Percentiles rank a stretch among this genome's conserved stretches.
phyloP scores from a whole-genome alignment of 768 basidiomycete species.

The Holtermanniella nyarrowii region DNA sequence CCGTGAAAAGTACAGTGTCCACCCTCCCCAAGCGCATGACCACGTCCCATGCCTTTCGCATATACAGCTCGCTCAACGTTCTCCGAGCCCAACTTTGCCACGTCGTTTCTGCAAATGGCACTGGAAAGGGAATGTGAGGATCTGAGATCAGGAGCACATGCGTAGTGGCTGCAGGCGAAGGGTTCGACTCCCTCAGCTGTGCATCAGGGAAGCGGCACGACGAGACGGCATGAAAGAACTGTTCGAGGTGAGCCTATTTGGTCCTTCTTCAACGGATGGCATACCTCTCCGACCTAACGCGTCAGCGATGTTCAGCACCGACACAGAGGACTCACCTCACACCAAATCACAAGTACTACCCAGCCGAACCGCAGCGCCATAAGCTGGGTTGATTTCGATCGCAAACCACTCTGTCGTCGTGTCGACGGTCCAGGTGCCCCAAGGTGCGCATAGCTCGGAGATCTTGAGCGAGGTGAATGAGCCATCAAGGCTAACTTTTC shows the following conservation, averaged over 20 bases:
- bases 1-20: conserved; percentile 68
- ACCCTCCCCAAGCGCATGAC: conserved; percentile 51
- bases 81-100: conserved; percentile 54
- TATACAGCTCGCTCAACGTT: conserved; percentile 64
- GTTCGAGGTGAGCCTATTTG: conserved; percentile 1
- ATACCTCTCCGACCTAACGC: conserved; percentile 45
- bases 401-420: conserved; percentile 17
- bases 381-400: conserved; percentile 22
- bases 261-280: background rate
- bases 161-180: conserved; percentile 25
- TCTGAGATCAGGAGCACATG: conserved; percentile 78
- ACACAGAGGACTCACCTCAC: conserved; percentile 45
- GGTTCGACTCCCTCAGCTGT: conserved; percentile 12
- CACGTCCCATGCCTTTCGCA: conserved; percentile 74
- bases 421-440: background rate
- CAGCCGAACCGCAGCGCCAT: conserved; percentile 44
- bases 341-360: conserved; percentile 59
- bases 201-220: conserved; percentile 32
- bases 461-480: background rate
- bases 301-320: conserved; percentile 4
- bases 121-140: conserved; percentile 67
- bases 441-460: background rate
- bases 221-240: conserved; percentile 37
- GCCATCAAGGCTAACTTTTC: background rate
- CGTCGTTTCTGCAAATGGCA: conserved; percentile 57